Evolutionary conservation across 176 grass and related monocot species (phyloP), one percentile per base, ranked within the genome.

Genomic region (Oryza nivara): DNA sequence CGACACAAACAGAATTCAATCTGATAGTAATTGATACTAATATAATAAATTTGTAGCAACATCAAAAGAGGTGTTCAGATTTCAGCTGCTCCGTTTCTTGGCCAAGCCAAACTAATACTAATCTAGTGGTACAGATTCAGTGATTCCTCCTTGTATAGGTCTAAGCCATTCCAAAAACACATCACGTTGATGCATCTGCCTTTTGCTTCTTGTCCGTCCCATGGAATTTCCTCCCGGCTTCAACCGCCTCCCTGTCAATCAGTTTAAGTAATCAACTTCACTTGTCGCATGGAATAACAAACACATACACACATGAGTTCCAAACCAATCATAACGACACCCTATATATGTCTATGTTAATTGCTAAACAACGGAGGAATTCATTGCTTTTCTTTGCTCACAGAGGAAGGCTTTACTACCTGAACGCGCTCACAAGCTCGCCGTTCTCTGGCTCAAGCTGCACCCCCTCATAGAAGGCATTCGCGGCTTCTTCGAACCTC

Each of bases 401-500:
- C 19, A 2, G 5, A 13, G 22, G 10, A 2, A 9, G 41, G n/a
- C 34, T 47, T 45, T 77, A 76, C 25, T 81, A 97, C 95, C 92
- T 95, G 89, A 98, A 98, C 11, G 96, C 85, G 78, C 64, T 86
- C 45, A 95, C 85, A 25, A 98, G 93, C 89, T 98, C 96, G 61
- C 78, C 86, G 75, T 95, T 98, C 83, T 98, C 91, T 10, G 93
- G 93, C 1, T 98, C 92, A 43, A 95, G 89, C 51, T 88, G 78
- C 61, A 93, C 96, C 14, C 89, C 96, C 73, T 98, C 96, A 72
- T 98, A 98, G 51, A 98, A 95, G 12, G 89, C 87, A 45, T 85
- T 98, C 19, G 96, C 96, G 0, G 96, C 96, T 32, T 98, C 96
- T 4, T 98, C 85, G 25, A 90, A 98, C 51, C 83, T 90, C 96